phyloP scores from a whole-genome alignment of 371 early-diverging fungal species.

The Phascolomyces articulosus region DNA sequence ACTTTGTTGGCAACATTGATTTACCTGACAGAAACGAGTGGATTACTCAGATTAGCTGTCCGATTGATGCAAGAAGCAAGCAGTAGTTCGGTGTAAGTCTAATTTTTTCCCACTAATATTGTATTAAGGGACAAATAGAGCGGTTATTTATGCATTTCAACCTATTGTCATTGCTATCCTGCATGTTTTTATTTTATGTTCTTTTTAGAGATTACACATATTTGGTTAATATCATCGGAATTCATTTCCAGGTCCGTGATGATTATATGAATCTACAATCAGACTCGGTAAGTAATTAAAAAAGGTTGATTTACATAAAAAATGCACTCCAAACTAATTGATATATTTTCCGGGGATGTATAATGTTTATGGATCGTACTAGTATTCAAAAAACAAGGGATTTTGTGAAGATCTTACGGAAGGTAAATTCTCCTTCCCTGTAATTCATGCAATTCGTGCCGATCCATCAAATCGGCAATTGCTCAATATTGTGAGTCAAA shows the following conservation, averaged over 20 bases:
- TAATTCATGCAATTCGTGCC: slow-evolving; percentile 84
- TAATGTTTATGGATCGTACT: background rate
- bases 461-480: slow-evolving; percentile 67
- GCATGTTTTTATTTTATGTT: background rate
- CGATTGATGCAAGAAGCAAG: slow-evolving; percentile 84
- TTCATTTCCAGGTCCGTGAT: slow-evolving; percentile 95
- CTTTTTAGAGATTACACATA: slow-evolving; percentile 66
- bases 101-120: background rate
- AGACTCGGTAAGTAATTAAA: slow-evolving; percentile 54
- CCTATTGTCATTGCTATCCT: too few species aligned
- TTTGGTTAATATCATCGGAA: slow-evolving; percentile 86
- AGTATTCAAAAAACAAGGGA: slow-evolving; percentile 92
- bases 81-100: slow-evolving; percentile 51
- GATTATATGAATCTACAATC: slow-evolving; percentile 94
- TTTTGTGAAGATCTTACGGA: slow-evolving; percentile 97
- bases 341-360: too few species aligned
- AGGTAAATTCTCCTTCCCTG: slow-evolving; percentile 97
- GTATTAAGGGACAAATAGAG: background rate
- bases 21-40: slow-evolving; percentile 96
- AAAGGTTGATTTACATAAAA: background rate
- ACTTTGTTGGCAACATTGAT: too few species aligned
- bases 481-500: slow-evolving; percentile 84
- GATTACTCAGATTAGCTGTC: slow-evolving; percentile 88
- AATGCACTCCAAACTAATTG: background rate
- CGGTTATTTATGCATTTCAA: too few species aligned